These are phyloP conservation scores for Penstemon barbatus DNA, from an alignment of 257 asterid genomes.

Conservation along the genomic window DNA sequence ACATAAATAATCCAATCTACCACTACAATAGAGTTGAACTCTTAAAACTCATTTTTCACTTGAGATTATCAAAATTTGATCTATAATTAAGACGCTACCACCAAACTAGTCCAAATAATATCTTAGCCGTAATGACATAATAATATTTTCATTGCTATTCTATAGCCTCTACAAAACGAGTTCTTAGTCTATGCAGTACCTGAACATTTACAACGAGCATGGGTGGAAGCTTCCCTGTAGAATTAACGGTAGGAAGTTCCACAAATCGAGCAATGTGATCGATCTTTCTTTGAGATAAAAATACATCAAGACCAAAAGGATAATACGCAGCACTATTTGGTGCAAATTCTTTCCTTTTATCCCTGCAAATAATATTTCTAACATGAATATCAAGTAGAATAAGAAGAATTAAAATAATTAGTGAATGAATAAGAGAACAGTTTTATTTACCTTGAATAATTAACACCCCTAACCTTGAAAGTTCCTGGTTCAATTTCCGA, in stretches of 20 bases:
- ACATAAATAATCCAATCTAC: background rate
- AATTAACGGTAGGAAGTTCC: constrained; percentile 59
- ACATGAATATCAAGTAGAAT: constrained; percentile 11
- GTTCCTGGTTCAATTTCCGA: constrained; percentile 81
- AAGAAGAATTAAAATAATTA: background rate
- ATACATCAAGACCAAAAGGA: constrained; percentile 94
- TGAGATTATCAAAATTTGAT: too few species aligned
- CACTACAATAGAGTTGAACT: background rate
- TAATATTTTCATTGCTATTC: too few species aligned
- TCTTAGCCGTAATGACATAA: too few species aligned
- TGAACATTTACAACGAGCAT: constrained; percentile 94
- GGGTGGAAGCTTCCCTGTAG: constrained; percentile 76
- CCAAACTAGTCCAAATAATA: too few species aligned
- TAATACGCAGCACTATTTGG: constrained; percentile 77
- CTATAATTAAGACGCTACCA: too few species aligned
- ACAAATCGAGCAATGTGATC: constrained; percentile 84
- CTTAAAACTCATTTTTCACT: background rate
- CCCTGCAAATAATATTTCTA: constrained; percentile 51
- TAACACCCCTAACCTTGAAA: constrained; percentile 81
- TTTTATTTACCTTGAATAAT: constrained; percentile 60
- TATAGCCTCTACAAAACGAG: too few species aligned
- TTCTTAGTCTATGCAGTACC: constrained; percentile 40
- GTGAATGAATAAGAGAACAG: background rate
- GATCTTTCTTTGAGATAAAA: constrained; percentile 73
- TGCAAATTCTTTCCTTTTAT: constrained; percentile 83